A percentile compares a stretch with the other conserved stretches of the same genome.
These are phyloP conservation scores for Hydrangea macrophylla DNA, from an alignment of 148 eudicot species.

Conservation along the genomic window DNA sequence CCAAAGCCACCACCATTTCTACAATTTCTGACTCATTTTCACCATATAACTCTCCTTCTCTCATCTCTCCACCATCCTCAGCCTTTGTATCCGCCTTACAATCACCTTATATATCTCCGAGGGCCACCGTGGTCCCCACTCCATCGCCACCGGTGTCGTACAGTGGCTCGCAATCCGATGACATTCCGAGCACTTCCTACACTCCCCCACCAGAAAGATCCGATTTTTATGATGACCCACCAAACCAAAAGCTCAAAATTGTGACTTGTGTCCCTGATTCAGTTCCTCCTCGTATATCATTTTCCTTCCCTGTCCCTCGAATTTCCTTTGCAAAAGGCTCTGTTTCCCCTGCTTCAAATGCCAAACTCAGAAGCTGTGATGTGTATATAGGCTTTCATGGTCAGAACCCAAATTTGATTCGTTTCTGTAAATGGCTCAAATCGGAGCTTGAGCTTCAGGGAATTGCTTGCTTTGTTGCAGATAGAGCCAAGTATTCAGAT, in stretches of 20 bases:
- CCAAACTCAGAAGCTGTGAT: slow-evolving; percentile 81
- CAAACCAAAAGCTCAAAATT: slow-evolving; percentile 42
- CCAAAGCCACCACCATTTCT: slow-evolving; percentile 13
- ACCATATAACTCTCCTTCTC: slow-evolving; percentile 54
- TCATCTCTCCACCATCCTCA: slow-evolving; percentile 78
- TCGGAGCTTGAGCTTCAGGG: slow-evolving; percentile 88
- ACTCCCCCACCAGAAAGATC: slow-evolving; percentile 64
- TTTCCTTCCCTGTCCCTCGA: slow-evolving; percentile 72
- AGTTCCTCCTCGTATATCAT: slow-evolving; percentile 57
- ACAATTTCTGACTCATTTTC: slow-evolving; percentile 12
- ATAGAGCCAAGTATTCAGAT: slow-evolving; percentile 73
- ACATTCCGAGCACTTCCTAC: slow-evolving; percentile 66
- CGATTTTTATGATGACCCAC: slow-evolving; percentile 48
- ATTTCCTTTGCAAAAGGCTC: slow-evolving; percentile 61
- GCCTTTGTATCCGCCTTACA: slow-evolving; percentile 81
- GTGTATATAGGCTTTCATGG: slow-evolving; percentile 81
- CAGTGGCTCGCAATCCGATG: slow-evolving; percentile 61
- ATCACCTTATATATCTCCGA: slow-evolving; percentile 81
- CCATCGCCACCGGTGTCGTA: slow-evolving; percentile 48
- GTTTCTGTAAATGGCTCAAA: slow-evolving; percentile 87
- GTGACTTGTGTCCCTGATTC: slow-evolving; percentile 45
- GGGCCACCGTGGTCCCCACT: slow-evolving; percentile 37
- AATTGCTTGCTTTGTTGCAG: slow-evolving; percentile 79
- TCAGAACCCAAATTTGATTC: slow-evolving; percentile 49
- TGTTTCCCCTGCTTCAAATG: slow-evolving; percentile 58